Base-by-base conservation (phyloP, 371 early-diverging fungal genomes). In the Dinochytrium kinnereticum region DNA sequence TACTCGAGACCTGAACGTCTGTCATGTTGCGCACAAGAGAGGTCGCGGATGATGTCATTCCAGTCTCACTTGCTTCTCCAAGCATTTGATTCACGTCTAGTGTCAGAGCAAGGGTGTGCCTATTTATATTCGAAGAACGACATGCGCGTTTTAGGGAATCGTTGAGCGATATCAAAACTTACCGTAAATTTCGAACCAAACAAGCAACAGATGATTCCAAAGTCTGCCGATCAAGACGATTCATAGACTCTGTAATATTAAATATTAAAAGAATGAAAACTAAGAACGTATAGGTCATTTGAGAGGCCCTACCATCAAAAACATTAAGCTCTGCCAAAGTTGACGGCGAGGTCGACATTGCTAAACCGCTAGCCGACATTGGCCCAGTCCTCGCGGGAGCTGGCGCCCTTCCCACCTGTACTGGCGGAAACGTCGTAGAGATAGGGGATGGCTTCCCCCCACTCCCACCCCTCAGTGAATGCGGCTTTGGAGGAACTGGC, bases 81-180 rank as follows among this genome's bases (percentile, higher is more conserved):
- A 66, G 66, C 66, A 66, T 66, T 37, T 66, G 66, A 28, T 66
- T 66, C n/a, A 66, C 66, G 44, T 66, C 66, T 19, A 66, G 28
- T 21, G 66, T 66, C 24, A 66, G 28, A 19, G 44, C 28, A 13
- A 66, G 44, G 44, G 66, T 30, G 49, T 66, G 66, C 28, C 66
- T 66, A 33, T 24, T 40, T 38, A 61, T 7, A 66, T 24, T n/a
- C 19, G 24, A 66, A 33, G 17, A n/a, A 28, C 28, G 64, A 5
- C 24, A 21, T n/a, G 66, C 38, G 44, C 28, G 64, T 31, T 61
- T 38, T 7, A 44, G 13, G 44, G 7, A 44, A 44, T 13, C 44
- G 44, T 7, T 19, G 19, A 44, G 7, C 44, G 19, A 44, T 44
- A 44, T 44, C 19, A 13, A 64, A 10, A 10, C 44, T 66, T 10